phyloP scores from a whole-genome alignment of 2,329 filamentous ascomycete species.

The Canariomyces notabilis region DNA sequence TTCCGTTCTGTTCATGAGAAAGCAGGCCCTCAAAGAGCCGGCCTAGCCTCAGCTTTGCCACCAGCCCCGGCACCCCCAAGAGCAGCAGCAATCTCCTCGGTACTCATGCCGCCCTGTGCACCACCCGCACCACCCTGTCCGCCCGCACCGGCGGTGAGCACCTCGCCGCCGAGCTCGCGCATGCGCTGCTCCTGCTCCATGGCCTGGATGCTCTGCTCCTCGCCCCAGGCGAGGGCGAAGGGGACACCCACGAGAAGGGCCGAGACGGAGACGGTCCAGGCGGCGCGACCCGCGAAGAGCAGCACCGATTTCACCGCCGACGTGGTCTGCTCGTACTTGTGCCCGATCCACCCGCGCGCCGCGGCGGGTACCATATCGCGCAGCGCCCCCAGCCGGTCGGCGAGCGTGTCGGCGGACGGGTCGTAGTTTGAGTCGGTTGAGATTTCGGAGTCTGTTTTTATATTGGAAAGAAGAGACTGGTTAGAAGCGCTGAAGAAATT shows the following conservation, averaged over 20 bases:
- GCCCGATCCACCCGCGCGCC: slow-evolving; percentile 62
- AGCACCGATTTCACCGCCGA: slow-evolving; percentile 56
- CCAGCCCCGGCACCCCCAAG: slow-evolving; percentile 39
- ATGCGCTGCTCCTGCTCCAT: slow-evolving; percentile 98
- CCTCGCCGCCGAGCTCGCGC: slow-evolving; percentile 83
- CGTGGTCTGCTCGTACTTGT: slow-evolving; percentile 51
- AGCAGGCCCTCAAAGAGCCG: slow-evolving; percentile 41
- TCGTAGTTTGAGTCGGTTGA: slow-evolving; percentile 74
- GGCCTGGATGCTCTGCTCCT: slow-evolving; percentile 94
- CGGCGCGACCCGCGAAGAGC: slow-evolving; percentile 72
- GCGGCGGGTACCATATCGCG: slow-evolving; percentile 72
- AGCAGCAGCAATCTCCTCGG: slow-evolving; percentile 45
- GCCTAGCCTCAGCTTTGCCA: slow-evolving; percentile 38
- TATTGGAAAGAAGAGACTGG: neutral
- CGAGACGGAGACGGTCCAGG: slow-evolving; percentile 88
- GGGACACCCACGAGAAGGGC: slow-evolving; percentile 87
- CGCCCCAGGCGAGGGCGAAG: slow-evolving; percentile 85
- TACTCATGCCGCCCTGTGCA: slow-evolving; percentile 33
- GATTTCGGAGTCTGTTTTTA: slow-evolving; percentile 68
- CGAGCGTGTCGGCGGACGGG: slow-evolving; percentile 51
- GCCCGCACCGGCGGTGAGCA: slow-evolving; percentile 48
- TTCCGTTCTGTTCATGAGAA: too few relatives aligned
- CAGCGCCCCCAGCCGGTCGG: slow-evolving; percentile 66
- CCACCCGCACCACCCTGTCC: slow-evolving; percentile 27
- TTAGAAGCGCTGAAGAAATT: neutral